Percentiles rank a stretch among this genome's conserved stretches.
phyloP scores from a whole-genome alignment of 2,329 filamentous ascomycete species.

The Fusarium devonianum region DNA sequence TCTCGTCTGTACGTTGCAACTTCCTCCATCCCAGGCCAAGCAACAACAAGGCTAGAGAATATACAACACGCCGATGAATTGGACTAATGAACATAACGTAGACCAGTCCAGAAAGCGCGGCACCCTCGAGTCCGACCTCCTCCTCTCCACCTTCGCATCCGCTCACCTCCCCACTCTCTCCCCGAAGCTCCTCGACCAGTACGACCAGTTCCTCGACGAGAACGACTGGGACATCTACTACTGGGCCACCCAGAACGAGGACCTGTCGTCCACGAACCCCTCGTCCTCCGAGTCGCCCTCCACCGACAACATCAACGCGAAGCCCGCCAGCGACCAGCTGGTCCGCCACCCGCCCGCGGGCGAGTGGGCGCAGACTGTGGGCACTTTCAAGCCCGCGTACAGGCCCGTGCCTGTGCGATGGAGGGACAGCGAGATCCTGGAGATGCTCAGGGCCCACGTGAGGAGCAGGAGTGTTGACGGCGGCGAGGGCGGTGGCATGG shows the following conservation, averaged over 20 bases:
- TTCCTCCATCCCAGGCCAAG: constrained; percentile 3
- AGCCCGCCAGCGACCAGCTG: constrained; percentile 43
- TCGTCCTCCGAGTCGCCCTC: constrained; percentile 36
- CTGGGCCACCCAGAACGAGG: constrained; percentile 87
- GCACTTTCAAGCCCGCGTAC: constrained; percentile 93
- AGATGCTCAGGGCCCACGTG: constrained; percentile 81
- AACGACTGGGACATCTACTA: constrained; percentile 99
- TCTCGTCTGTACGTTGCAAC: constrained; percentile 66
- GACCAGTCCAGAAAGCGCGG: constrained; percentile 97
- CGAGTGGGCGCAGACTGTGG: constrained; percentile 97
- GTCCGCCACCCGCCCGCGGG: constrained; percentile 57
- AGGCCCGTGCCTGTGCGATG: constrained; percentile 87
- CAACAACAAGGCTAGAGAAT: background rate
- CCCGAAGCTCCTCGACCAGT: constrained; percentile 76
- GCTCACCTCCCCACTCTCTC: constrained; percentile 78
- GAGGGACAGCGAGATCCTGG: constrained; percentile 82
- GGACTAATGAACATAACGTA: constrained; percentile 46
- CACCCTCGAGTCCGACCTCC: constrained; percentile 92
- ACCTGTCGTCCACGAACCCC: constrained; percentile 55
- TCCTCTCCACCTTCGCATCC: constrained; percentile 94
- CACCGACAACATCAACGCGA: constrained; percentile 24
- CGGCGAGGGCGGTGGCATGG: constrained; percentile 57
- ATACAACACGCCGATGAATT: background rate
- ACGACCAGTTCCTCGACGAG: constrained; percentile 94
- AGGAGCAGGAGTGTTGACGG: constrained; percentile 60